A percentile compares a stretch with the other conserved stretches of the same genome.
phyloP scores from a whole-genome alignment of 2,329 filamentous ascomycete species.

The Penicillium sp. region DNA sequence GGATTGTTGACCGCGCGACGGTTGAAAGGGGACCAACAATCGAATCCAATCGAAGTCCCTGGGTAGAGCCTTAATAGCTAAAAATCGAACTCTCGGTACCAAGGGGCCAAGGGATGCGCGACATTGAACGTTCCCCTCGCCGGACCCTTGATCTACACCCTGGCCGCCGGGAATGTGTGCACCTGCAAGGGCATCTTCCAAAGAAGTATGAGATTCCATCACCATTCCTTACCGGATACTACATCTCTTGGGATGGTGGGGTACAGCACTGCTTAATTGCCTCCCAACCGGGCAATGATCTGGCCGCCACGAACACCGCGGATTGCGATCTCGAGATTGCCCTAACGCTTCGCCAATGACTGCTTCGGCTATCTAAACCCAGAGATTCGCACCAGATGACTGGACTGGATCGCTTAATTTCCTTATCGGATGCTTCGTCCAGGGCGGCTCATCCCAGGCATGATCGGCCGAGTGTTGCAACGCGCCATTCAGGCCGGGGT shows the following conservation, averaged over 20 bases:
- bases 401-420: neutral
- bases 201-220: constrained; percentile 11
- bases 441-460: constrained; percentile 3
- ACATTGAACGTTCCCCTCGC: constrained; percentile 25
- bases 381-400: neutral
- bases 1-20: neutral
- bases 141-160: constrained; percentile 22
- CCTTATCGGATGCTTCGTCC: neutral
- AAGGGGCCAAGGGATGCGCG: constrained; percentile 26
- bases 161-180: constrained; percentile 11
- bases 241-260: constrained; percentile 12
- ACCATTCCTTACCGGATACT: constrained; percentile 23
- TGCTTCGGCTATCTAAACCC: neutral
- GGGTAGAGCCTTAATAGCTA: constrained; percentile 13
- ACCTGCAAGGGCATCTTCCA: constrained; percentile 20
- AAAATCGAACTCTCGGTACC: constrained; percentile 9
- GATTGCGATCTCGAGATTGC: neutral
- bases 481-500: constrained; percentile 7
- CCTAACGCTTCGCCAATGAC: constrained; percentile 15
- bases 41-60: constrained; percentile 9
- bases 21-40: neutral
- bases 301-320: neutral
- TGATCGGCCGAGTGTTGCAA: constrained; percentile 14
- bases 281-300: neutral
- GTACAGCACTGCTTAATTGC: constrained; percentile 2